phyloP scores from a whole-genome alignment of 2,329 filamentous ascomycete species.

The Byssoonygena ceratinophila region DNA sequence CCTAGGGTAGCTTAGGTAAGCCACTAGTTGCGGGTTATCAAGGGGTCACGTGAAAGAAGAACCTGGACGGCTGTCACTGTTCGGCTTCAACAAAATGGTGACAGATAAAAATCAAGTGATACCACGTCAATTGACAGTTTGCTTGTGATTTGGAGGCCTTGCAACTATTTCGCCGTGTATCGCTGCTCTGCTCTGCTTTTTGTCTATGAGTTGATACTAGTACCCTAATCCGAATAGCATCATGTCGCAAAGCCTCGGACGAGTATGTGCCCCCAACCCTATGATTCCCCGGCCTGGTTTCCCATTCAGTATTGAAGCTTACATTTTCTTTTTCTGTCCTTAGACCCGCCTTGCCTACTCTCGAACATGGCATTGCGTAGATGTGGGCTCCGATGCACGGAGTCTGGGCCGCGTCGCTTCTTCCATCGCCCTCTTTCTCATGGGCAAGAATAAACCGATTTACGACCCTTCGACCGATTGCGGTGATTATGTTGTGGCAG shows the following conservation, averaged over 20 bases:
- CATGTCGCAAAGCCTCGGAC: conserved; percentile 40
- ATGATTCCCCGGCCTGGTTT: background rate
- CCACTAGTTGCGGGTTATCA: too few species aligned
- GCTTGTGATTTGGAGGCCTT: background rate
- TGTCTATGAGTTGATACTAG: conserved; percentile 12
- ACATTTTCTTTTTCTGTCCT: background rate
- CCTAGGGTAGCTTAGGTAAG: conserved; percentile 20
- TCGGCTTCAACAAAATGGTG: background rate
- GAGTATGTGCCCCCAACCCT: conserved; percentile 26
- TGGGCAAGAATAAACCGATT: conserved; percentile 99
- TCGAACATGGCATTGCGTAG: conserved; percentile 85
- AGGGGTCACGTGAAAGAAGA: background rate
- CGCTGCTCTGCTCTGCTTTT: background rate
- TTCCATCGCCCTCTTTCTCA: conserved; percentile 73
- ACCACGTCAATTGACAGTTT: background rate
- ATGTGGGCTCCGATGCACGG: conserved; percentile 58
- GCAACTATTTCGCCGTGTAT: background rate
- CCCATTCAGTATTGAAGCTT: background rate
- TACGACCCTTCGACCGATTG: conserved; percentile 96
- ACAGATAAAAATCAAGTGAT: background rate
- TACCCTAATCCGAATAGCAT: conserved; percentile 12
- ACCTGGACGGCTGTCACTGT: too few species aligned
- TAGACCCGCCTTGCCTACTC: conserved; percentile 95
- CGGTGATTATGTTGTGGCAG: conserved; percentile 96
- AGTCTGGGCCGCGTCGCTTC: conserved; percentile 84